Evolutionary conservation across 345 rosid species (phyloP), one percentile per base, ranked within the genome.

Genomic region (Aegle marmelos): DNA sequence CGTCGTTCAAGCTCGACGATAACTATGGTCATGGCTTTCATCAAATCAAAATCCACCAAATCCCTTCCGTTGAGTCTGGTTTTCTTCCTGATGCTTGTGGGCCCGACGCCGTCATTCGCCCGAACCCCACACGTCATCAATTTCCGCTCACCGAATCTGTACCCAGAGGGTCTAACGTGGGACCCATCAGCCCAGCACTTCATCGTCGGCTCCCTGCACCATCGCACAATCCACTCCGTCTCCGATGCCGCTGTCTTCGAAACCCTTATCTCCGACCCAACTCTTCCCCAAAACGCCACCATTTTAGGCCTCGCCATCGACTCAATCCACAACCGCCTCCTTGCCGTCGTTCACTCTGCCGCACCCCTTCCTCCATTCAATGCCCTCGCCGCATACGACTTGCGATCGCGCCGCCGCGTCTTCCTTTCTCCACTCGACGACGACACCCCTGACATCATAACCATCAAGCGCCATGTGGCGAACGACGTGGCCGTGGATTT

Each of bases 311-410:
- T 93, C 54, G 56, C 93, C 36, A 79, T 94, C 39, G 97, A 94
- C 80, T 73, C 83, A 13, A 34, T 72, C 82, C 70, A 85, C 83
- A 80, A 84, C 41, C 97, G 97, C 61, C 87, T 91, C 48, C 93
- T 93, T 30, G 98, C 93, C n/a, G 85, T 74, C 30, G 72, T 92
- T 79, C 83, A 88, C 68, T 80, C 88, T 68, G 0, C 1, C 2
- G 19, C 80, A 1, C 94, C 95, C 9, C 98, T 90, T 83, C 90
- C 86, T 50, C 82, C 88, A 30, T 94, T 90, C 93, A 86, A 83
- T 78, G 97, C 97, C 84, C 89, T 93, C 41, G 98, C 91, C 65
- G 93, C 98, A 74, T 94, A 94, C 88, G 93, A 93, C 85, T 97
- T 94, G 79, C 82, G 83, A 19, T 79, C 80, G 48, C 82, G 85